Evolutionary conservation across 495 filamentous ascomycete species (phyloP).

Genomic region (Aspergillus olivimuriae): DNA sequence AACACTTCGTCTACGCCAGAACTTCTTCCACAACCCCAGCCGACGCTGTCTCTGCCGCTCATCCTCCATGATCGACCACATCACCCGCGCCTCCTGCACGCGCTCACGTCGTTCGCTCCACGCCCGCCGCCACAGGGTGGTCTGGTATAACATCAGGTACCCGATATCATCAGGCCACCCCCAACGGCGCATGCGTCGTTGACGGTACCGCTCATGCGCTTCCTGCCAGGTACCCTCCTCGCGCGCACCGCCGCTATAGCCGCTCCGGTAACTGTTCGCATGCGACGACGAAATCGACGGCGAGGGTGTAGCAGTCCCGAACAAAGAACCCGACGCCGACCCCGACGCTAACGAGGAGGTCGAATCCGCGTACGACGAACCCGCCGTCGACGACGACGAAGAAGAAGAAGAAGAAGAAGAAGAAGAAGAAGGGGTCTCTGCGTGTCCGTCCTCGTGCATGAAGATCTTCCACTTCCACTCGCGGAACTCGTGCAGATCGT

Average conservation of each 20-base stretch:
- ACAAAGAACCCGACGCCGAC: too few species aligned
- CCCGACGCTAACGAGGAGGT: too few species aligned
- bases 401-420: too few species aligned
- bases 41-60: conserved; percentile 19
- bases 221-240: background rate
- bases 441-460: conserved; percentile 1
- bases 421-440: background rate
- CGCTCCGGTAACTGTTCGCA: too few species aligned
- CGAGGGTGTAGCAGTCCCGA: too few species aligned
- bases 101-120: conserved; percentile 13
- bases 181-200: conserved; percentile 1
- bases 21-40: background rate
- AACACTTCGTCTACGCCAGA: background rate
- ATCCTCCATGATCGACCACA: conserved; percentile 24
- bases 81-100: conserved; percentile 10
- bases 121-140: conserved; percentile 17
- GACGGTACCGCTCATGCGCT: background rate
- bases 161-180: conserved; percentile 18
- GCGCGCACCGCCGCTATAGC: conserved; percentile 1
- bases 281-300: too few species aligned
- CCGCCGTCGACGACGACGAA: too few species aligned
- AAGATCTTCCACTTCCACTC: conserved; percentile 21
- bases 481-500: conserved; percentile 22
- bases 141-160: conserved; percentile 17
- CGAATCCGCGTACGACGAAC: too few species aligned